These are phyloP conservation scores for Aschersonia sp. DNA, from an alignment of 2,329 filamentous ascomycete species.

Conservation along the genomic window DNA sequence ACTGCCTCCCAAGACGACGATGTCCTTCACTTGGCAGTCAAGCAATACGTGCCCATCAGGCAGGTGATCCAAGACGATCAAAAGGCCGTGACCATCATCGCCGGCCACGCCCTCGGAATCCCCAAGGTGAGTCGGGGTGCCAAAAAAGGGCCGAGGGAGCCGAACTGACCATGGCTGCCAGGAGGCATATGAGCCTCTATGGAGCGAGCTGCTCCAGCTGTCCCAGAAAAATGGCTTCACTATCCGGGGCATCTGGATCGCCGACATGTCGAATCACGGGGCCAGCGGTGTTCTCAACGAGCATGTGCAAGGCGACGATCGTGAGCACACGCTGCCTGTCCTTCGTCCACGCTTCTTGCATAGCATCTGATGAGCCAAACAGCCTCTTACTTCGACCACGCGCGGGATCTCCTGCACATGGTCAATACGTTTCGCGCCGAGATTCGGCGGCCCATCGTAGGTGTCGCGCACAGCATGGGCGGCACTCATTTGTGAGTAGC, in stretches of 20 bases:
- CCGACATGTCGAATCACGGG: constrained; percentile 65
- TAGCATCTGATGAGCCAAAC: constrained; percentile 5
- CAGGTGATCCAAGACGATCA: constrained; percentile 47
- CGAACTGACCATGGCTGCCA: constrained; percentile 13
- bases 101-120: constrained; percentile 75
- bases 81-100: constrained; percentile 67
- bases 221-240: constrained; percentile 34
- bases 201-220: constrained; percentile 49
- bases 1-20: constrained; percentile 56
- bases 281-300: constrained; percentile 61
- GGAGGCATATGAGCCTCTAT: constrained; percentile 77
- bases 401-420: constrained; percentile 64
- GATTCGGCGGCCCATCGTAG: constrained; percentile 58
- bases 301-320: constrained; percentile 57
- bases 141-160: neutral
- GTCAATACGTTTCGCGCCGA: constrained; percentile 55
- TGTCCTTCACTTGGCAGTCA: constrained; percentile 53
- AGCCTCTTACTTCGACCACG: constrained; percentile 70
- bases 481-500: constrained; percentile 22
- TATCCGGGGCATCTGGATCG: constrained; percentile 70
- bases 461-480: constrained; percentile 73
- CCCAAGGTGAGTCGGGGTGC: constrained; percentile 40
- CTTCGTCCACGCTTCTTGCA: neutral
- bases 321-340: constrained; percentile 19
- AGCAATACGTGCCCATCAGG: constrained; percentile 60